Evolutionary conservation across 73 alveolate species (phyloP).

Genomic region (Paraurostyla sp.): DNA sequence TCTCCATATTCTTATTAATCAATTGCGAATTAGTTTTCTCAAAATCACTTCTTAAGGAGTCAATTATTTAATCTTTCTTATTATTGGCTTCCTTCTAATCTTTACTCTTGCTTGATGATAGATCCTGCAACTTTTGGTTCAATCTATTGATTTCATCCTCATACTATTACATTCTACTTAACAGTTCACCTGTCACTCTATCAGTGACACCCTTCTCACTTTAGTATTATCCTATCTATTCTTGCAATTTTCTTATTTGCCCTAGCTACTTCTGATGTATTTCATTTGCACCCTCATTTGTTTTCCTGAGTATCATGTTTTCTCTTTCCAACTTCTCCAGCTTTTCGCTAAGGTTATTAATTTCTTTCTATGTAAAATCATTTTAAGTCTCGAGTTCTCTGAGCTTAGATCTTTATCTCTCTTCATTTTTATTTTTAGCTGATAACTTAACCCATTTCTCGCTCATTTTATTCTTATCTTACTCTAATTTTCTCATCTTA

Average conservation of each 20-base stretch:
- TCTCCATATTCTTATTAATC: neutral
- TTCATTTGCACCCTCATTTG: slow-evolving; percentile 16
- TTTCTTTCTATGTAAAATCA: neutral
- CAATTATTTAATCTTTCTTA: slow-evolving; percentile 1
- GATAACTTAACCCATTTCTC: slow-evolving; percentile 69
- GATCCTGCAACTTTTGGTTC: neutral
- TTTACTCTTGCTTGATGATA: neutral
- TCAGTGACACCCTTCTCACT: slow-evolving; percentile 51
- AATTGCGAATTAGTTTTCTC: neutral
- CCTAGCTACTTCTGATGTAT: neutral
- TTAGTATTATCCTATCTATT: neutral
- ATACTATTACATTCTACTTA: slow-evolving; percentile 22
- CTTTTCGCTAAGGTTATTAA: neutral
- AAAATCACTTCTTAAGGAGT: neutral
- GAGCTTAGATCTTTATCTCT: neutral
- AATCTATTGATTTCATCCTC: slow-evolving; percentile 16
- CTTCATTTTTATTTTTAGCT: slow-evolving; percentile 61
- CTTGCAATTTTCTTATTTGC: neutral
- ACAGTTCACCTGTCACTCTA: slow-evolving; percentile 52
- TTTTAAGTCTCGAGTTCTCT: slow-evolving; percentile 20
- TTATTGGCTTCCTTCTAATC: neutral
- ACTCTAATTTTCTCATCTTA: slow-evolving; percentile 33
- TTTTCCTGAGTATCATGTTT: slow-evolving; percentile 17
- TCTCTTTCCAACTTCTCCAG: slow-evolving; percentile 43
- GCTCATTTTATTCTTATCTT: slow-evolving; percentile 53